Conservation (phyloP, 2,329 filamentous ascomycete species). For the Penicillium sp. region DNA sequence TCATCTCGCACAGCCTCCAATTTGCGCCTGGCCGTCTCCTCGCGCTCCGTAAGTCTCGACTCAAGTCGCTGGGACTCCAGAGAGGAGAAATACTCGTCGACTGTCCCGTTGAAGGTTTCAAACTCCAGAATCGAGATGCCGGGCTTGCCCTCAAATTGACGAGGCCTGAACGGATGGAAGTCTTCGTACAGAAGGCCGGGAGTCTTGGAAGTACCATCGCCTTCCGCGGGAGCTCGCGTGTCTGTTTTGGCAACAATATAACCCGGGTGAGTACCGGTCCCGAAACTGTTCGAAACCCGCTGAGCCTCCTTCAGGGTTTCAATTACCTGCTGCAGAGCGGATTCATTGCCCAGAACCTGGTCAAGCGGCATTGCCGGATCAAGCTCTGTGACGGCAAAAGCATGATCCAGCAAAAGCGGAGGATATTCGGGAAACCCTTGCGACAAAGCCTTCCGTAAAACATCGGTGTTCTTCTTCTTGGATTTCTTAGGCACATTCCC, state of each 20-base stretch:
- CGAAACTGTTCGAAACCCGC: slow-evolving; percentile 63
- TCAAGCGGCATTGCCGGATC: slow-evolving; percentile 63
- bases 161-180: slow-evolving; percentile 86
- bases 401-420: slow-evolving; percentile 81
- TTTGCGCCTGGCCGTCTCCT: slow-evolving; percentile 74
- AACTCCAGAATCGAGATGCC: slow-evolving; percentile 67
- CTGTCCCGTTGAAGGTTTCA: slow-evolving; percentile 82
- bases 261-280: slow-evolving; percentile 62
- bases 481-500: slow-evolving; percentile 56
- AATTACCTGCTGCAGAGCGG: slow-evolving; percentile 62
- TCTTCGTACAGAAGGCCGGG: slow-evolving; percentile 72
- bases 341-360: slow-evolving; percentile 63
- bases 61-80: slow-evolving; percentile 90
- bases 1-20: slow-evolving; percentile 78
- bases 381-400: slow-evolving; percentile 63
- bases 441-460: slow-evolving; percentile 72
- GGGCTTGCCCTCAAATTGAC: slow-evolving; percentile 67
- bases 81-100: slow-evolving; percentile 96
- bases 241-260: slow-evolving; percentile 76
- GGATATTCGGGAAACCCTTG: slow-evolving; percentile 83
- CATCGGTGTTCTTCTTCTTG: slow-evolving; percentile 68
- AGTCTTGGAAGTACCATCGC: slow-evolving; percentile 34
- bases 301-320: slow-evolving; percentile 65
- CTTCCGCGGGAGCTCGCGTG: slow-evolving; percentile 34
- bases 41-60: slow-evolving; percentile 73